Conservation (phyloP, 1,284 basidiomycete genomes). For the Microstroma glucosiphilum region DNA sequence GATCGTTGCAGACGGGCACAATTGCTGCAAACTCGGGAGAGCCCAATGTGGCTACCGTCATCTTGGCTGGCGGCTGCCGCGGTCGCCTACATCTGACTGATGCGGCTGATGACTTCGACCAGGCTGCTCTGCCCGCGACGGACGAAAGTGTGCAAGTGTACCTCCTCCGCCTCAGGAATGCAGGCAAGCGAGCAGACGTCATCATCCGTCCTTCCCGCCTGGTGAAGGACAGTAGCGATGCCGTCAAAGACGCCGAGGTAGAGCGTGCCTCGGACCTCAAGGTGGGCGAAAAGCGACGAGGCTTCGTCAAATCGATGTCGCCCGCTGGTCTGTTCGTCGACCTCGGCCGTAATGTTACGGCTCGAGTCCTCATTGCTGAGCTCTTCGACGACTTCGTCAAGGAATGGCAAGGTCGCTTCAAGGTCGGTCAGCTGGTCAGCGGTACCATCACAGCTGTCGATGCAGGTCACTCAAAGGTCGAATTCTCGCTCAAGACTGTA, state of each 20-base stretch:
- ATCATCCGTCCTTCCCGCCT: slow-evolving; percentile 72
- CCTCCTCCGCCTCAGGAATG: slow-evolving; percentile 55
- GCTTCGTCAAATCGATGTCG: slow-evolving; percentile 80
- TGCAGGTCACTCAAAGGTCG: slow-evolving; percentile 66
- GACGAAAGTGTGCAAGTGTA: slow-evolving; percentile 66
- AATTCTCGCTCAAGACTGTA: slow-evolving; percentile 69
- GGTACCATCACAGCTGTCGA: slow-evolving; percentile 71
- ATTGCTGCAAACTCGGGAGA: slow-evolving; percentile 25
- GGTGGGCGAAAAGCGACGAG: slow-evolving; percentile 64
- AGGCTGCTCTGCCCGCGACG: slow-evolving; percentile 60
- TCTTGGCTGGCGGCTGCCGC: slow-evolving; percentile 23
- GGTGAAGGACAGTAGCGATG: slow-evolving; percentile 54
- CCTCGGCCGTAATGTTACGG: slow-evolving; percentile 73
- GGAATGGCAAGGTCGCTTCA: slow-evolving; percentile 83
- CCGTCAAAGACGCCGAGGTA: slow-evolving; percentile 62
- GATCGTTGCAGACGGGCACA: slow-evolving; percentile 22
- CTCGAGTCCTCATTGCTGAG: slow-evolving; percentile 87
- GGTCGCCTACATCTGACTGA: slow-evolving; percentile 59
- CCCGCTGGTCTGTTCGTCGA: slow-evolving; percentile 87
- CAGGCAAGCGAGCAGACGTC: slow-evolving; percentile 62
- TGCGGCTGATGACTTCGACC: slow-evolving; percentile 67
- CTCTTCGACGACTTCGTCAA: slow-evolving; percentile 71
- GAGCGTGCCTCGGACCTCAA: slow-evolving; percentile 63
- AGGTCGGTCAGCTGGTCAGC: slow-evolving; percentile 73
- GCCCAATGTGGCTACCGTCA: slow-evolving; percentile 26